Base-by-base conservation (phyloP, 768 basidiomycete species). In the Fomitopsis pulvina region DNA sequence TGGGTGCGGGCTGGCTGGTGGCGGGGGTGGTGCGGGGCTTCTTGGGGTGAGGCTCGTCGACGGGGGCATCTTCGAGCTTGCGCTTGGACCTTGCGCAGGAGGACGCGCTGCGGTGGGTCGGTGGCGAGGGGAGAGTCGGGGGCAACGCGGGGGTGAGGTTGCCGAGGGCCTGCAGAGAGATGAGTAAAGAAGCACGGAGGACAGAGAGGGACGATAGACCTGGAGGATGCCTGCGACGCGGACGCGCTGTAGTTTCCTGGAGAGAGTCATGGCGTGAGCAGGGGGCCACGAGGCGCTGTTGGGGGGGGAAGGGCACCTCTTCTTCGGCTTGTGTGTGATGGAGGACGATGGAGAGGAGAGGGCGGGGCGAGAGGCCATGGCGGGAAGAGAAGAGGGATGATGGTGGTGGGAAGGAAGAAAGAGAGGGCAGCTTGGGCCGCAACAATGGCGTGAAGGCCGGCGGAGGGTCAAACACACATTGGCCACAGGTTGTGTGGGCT, bases 71-170 rank as follows among this genome's bases (percentile, higher is more conserved):
- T 50, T 61, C 55, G 49, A 44, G 62, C 56, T 71, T 73, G 51
- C 74, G 71, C 60, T 77, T 75, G 58, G 48, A 53, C 3, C 63
- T 57, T 25, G 63, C 65, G 18, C 63, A 60, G 39, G 71, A 73
- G 54, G 75, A 75, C 62, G 69, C 60, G 56, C 63, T 60, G 56
- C 71, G 68, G 57, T 75, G 73, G 26, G 66, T 62, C 24, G 74
- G 71, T 49, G 77, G 71, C 60, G 75, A 71, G 52, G 71, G 74
- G 43, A 75, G 59, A 47, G 71, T 66, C 54, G 71, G 67, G 50
- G 76, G 72, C 45, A 75, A 71, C 41, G 68, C 68, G n/a, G 64
- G 51, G 29, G 64, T 60, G 52, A 70, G 64, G 29, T 67, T 54
- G 47, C 72, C 68, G 53, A 73, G 58, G 62, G 72, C 71, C 75